Conservation (phyloP, 2,329 filamentous ascomycete species). For the Endothia cerciana region DNA sequence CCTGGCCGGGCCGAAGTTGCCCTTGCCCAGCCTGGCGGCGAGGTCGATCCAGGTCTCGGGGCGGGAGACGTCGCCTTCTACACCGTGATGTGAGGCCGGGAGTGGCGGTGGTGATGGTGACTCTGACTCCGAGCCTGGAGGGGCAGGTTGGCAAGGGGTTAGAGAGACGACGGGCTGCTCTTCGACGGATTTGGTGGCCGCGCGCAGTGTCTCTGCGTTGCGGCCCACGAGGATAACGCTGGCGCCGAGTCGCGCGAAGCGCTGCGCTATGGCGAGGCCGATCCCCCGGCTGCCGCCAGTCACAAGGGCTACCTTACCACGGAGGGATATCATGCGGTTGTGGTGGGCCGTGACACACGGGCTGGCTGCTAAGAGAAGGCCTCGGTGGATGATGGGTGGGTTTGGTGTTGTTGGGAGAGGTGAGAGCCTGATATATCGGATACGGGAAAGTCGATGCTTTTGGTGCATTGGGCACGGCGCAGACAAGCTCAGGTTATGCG, state of each 20-base stretch:
- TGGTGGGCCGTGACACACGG: not conserved
- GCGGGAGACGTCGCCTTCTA: slow-evolving; percentile 32
- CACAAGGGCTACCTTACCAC: slow-evolving; percentile 60
- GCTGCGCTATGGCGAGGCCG: slow-evolving; percentile 66
- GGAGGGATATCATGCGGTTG: slow-evolving; percentile 41
- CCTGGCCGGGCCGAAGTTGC: not conserved
- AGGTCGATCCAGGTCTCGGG: slow-evolving; percentile 30
- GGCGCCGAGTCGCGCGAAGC: slow-evolving; percentile 67
- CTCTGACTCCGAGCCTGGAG: not conserved
- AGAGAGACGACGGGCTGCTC: slow-evolving; percentile 13
- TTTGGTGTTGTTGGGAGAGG: not conserved
- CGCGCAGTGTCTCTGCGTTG: slow-evolving; percentile 48
- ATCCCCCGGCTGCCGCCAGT: slow-evolving; percentile 75
- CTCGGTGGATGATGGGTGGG: too few species aligned
- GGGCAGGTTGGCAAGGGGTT: not conserved
- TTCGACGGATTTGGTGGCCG: slow-evolving; percentile 43
- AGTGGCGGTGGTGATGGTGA: not conserved
- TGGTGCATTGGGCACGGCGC: not conserved
- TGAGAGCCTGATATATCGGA: not conserved
- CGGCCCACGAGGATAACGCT: slow-evolving; percentile 65
- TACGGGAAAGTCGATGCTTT: not conserved
- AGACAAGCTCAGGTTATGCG: not conserved
- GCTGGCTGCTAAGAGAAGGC: not conserved
- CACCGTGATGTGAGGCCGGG: not conserved
- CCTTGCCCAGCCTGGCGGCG: slow-evolving; percentile 11